Evolutionary conservation across 106 monocot species (phyloP), one percentile per base, ranked within the genome.

Genomic region (Ottelia alismoides): DNA sequence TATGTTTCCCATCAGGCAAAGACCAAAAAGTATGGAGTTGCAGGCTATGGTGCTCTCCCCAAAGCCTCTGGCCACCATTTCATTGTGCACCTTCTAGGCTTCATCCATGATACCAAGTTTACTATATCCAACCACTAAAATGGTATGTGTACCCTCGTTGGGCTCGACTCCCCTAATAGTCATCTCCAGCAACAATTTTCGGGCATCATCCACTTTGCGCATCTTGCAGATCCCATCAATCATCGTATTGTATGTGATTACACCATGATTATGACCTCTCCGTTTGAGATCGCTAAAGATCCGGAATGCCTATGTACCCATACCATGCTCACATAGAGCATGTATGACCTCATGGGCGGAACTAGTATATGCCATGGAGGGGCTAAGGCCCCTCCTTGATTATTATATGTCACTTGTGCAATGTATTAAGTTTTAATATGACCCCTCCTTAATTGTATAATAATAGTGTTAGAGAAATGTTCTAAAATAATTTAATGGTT

Each of bases 141-240:
- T 30, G 40, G 31, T 51, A 35, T 47, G 56, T 3, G 63, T 71
- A 22, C 27, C 63, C 7, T 22, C 53, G 29, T 63, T 71, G 1
- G 63, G 56, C 7, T 28, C 25, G 7, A 57, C 2, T 20, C 57
- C 56, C 20, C 20, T 27, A 17, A 1, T 2, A 11, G 16, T 43
- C 70, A 71, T 71, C 51, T 71, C 70, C 27, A 50, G 25, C 46
- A 24, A 57, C n/a, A 71, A 27, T 6, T 56, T 51, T 17, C 43
- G 20, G 2, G 63, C 70, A 49, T 63, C 63, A 28, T 48, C 57
- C 25, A 57, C 45, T 25, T 25, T 30, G n/a, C 43, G 20, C 47
- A 49, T 57, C 70, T 71, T 71, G 56, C 70, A 71, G 7, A 71
- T 55, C 11, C 63, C 70, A 24, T 64, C 31, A 12, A 71, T 64